These are phyloP conservation scores for Coemansia sp. DNA, from an alignment of 192 early-diverging fungal genomes.

Conservation along the genomic window DNA sequence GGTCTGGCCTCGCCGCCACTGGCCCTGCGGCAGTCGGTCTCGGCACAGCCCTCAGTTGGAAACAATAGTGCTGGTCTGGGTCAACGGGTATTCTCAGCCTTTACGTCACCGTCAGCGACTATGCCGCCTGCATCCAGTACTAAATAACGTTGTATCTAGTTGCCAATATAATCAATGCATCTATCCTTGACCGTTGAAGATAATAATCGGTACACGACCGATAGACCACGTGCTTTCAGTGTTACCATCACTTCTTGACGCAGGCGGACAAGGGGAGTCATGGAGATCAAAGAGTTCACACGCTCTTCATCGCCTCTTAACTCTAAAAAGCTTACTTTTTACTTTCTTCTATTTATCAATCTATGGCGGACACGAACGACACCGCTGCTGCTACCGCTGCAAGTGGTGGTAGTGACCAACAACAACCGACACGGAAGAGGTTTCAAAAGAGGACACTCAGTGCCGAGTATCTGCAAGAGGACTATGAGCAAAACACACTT, in stretches of 20 bases:
- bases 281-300: not conserved
- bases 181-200: not conserved
- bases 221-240: not conserved
- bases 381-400: not conserved
- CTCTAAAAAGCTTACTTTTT: not conserved
- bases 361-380: not conserved
- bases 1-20: slow-evolving; percentile 2
- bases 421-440: slow-evolving; percentile 2
- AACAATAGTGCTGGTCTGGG: not conserved
- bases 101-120: not conserved
- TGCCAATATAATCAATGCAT: not conserved
- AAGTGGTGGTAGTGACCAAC: not conserved
- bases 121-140: not conserved
- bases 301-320: not conserved
- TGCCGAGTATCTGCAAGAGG: slow-evolving; percentile 26
- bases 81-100: slow-evolving; percentile 8
- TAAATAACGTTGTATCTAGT: not conserved
- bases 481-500: slow-evolving; percentile 39
- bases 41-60: slow-evolving; percentile 11
- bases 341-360: not conserved
- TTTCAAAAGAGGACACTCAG: slow-evolving; percentile 21
- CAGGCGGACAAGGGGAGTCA: not conserved
- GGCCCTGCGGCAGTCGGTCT: slow-evolving; percentile 23
- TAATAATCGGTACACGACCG: not conserved
- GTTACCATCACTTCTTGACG: not conserved